A percentile compares a stretch with the other conserved stretches of the same genome.
Conservation (phyloP, 2,329 filamentous ascomycete genomes). For the Camptophora hylomeconis region DNA sequence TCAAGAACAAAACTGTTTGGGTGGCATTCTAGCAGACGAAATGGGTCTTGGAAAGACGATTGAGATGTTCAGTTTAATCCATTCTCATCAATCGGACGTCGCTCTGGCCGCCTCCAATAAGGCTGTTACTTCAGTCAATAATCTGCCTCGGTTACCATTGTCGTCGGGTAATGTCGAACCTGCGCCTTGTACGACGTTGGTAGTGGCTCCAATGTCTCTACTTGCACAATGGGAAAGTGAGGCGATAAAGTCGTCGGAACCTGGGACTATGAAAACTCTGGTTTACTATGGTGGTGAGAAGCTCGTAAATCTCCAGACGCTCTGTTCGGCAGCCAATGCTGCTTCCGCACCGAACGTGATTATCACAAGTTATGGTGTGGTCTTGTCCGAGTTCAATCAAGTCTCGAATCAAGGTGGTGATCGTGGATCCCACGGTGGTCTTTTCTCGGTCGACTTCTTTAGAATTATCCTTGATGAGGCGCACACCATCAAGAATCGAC, state of each 20-base stretch:
- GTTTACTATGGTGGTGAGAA: constrained; percentile 92
- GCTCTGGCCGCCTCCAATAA: constrained; percentile 20
- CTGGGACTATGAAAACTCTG: constrained; percentile 68
- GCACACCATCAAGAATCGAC: constrained; percentile 79
- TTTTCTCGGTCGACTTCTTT: constrained; percentile 92
- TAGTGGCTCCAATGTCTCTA: constrained; percentile 93
- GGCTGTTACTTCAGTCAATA: constrained; percentile 38
- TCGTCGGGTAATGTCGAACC: constrained; percentile 44
- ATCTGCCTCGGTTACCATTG: constrained; percentile 49
- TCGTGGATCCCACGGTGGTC: constrained; percentile 51
- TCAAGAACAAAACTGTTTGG: constrained; percentile 88
- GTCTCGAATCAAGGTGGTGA: constrained; percentile 55
- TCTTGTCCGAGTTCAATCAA: constrained; percentile 78
- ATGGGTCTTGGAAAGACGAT: constrained; percentile 99
- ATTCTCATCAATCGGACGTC: constrained; percentile 59
- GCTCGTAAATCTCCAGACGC: constrained; percentile 57
- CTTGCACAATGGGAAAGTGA: constrained; percentile 97
- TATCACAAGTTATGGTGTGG: constrained; percentile 86
- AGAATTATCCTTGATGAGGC: constrained; percentile 91
- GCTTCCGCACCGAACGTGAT: constrained; percentile 72
- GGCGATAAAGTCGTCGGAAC: constrained; percentile 75
- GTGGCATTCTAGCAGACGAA: constrained; percentile 84
- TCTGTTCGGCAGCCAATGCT: constrained; percentile 65
- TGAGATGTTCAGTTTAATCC: constrained; percentile 89
- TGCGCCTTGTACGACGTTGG: constrained; percentile 81